Conservation (phyloP, 352 stramenopile genomes). For the Globisporangium paroecandrum region DNA sequence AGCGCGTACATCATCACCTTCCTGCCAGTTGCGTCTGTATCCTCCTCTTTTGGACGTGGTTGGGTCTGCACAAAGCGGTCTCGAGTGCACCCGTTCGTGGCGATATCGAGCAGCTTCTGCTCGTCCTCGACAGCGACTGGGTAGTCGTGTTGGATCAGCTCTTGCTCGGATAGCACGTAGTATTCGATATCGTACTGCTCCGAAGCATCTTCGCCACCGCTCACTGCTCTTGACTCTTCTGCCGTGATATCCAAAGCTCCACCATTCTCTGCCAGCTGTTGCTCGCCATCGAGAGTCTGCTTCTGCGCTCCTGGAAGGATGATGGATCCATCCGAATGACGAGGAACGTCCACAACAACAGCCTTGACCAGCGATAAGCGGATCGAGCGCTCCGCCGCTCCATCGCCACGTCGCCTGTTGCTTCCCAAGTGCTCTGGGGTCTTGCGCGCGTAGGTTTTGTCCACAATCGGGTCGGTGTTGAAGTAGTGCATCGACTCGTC, state of each 20-base stretch:
- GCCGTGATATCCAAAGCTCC: background rate
- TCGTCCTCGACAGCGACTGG: conserved; percentile 58
- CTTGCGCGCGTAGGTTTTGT: conserved; percentile 62
- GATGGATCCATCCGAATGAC: conserved; percentile 38
- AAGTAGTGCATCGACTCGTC: conserved; percentile 78
- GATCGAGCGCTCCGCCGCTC: conserved; percentile 36
- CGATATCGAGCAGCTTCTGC: conserved; percentile 47
- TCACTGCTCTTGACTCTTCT: conserved; percentile 16
- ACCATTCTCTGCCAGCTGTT: background rate
- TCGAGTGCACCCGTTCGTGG: conserved; percentile 44
- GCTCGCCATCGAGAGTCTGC: background rate
- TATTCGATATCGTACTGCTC: conserved; percentile 28
- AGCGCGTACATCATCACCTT: conserved; percentile 57
- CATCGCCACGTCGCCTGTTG: conserved; percentile 31
- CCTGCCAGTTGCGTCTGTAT: background rate
- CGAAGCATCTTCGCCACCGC: conserved; percentile 11
- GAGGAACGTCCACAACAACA: conserved; percentile 46
- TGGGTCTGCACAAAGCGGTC: conserved; percentile 57
- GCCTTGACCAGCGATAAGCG: conserved; percentile 69
- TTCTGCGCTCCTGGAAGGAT: conserved; percentile 24
- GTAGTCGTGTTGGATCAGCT: conserved; percentile 71
- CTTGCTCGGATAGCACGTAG: conserved; percentile 59
- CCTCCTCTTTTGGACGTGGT: conserved; percentile 20
- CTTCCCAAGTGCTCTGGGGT: conserved; percentile 60
- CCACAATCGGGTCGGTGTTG: conserved; percentile 56